Evolutionary conservation across 106 monocot species (phyloP), one percentile per base, ranked within the genome.

Genomic region (Platanthera zijinensis): DNA sequence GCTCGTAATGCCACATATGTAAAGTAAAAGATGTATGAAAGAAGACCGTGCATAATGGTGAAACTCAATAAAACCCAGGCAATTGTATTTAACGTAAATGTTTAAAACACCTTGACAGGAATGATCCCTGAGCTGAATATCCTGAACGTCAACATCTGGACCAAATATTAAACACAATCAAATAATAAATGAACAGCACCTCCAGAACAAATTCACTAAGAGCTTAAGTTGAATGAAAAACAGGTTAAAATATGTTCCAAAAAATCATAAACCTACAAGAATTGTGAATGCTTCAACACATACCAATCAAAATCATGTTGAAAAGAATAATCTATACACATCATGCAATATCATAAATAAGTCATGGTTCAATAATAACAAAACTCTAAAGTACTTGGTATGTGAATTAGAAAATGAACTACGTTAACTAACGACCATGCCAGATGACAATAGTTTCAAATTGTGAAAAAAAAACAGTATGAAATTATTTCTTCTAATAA

Each of bases 111-210:
- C 70, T 71, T 71, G 48, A 48, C 47, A 48, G 21, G 70, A 11
- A 71, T 71, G 70, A 21, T 71, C 48, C n/a, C 48, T 71, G 70
- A 18, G 48, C 15, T 15, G 70, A n/a, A 48, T 71, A 71, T 48
- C 48, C 70, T 71, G 70, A 46, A 48, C 48, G 15, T 48, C 70
- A 48, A 48, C 70, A 71, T 71, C 70, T 71, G 48, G 17, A 17
- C 70, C 45, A 71, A 71, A 46, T 15, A 71, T 48, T 70, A 71
- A 48, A 71, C 17, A 48, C 48, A 71, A 71, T 71, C 18, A 46
- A 48, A 48, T 8, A 17, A 48, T 48, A 48, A 71, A 66, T 2
- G 9, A 12, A 30, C 67, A 39, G 67, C 22, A 11, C 13, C 67
- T 13, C 67, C 67, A 9, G 0, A 61, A 61, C 19, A 61, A 21